Percentiles rank a stretch among this genome's conserved stretches.
phyloP scores from a whole-genome alignment of 2,329 filamentous ascomycete species.

The Monilinia laxa region DNA sequence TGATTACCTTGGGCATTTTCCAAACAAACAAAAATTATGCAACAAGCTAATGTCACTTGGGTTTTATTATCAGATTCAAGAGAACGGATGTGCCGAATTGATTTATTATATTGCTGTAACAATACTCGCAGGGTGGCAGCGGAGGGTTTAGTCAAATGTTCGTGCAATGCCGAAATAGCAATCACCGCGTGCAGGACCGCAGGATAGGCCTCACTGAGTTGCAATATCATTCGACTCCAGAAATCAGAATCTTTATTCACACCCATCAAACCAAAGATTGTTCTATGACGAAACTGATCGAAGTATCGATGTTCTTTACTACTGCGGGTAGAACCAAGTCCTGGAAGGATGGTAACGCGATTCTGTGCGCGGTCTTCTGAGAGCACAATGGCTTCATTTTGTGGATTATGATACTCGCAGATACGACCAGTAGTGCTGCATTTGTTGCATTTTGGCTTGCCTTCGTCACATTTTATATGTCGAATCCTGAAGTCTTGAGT shows the following conservation, averaged over 20 bases:
- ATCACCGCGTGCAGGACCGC: conserved; percentile 28
- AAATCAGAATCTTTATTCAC: conserved; percentile 26
- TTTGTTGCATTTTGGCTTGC: conserved; percentile 27
- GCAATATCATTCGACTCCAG: conserved; percentile 26
- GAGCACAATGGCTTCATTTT: conserved; percentile 10
- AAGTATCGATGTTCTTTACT: conserved; percentile 27
- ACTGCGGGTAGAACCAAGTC: conserved; percentile 17
- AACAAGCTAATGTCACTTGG: conserved; percentile 27
- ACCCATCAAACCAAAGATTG: conserved; percentile 23
- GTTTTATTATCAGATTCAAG: conserved; percentile 14
- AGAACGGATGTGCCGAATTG: conserved; percentile 23
- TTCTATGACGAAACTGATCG: conserved; percentile 26
- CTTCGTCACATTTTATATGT: conserved; percentile 31
- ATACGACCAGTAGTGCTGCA: conserved; percentile 24
- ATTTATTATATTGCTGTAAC: conserved; percentile 21
- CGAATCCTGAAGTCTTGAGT: conserved; percentile 20
- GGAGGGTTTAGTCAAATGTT: conserved; percentile 6
- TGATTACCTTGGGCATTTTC: conserved; percentile 29
- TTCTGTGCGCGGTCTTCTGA: conserved; percentile 7
- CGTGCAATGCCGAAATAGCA: conserved; percentile 26
- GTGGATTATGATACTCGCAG: conserved; percentile 25
- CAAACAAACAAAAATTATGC: conserved; percentile 30
- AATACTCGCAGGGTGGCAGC: neutral
- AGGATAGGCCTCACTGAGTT: conserved; percentile 25
- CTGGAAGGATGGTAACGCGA: conserved; percentile 9